Percentiles rank a stretch among this genome's conserved stretches.
Conservation (phyloP, 352 stramenopile genomes). For the Phytopythium ostracodes region DNA sequence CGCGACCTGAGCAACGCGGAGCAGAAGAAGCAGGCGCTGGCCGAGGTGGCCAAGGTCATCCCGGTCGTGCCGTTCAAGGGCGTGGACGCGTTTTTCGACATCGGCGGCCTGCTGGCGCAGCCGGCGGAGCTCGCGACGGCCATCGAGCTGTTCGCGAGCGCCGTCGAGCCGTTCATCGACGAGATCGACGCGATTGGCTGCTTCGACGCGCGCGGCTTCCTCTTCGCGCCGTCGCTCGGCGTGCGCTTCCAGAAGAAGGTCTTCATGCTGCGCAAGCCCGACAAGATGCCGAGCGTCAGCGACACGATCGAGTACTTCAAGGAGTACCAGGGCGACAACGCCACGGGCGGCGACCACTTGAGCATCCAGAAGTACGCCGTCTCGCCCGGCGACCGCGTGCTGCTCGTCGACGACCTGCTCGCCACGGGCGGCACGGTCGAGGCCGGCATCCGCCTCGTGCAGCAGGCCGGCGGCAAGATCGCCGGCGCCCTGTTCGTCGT, state of each 20-base stretch:
- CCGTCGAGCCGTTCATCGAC: conserved; percentile 47
- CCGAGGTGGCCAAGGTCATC: conserved; percentile 83
- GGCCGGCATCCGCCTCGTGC: conserved; percentile 84
- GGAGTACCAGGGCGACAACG: conserved; percentile 89
- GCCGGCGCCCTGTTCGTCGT: conserved; percentile 94
- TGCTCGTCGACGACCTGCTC: conserved; percentile 97
- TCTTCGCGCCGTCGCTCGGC: conserved; percentile 94
- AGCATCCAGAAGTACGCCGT: conserved; percentile 85
- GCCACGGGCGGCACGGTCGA: conserved; percentile 95
- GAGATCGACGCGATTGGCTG: conserved; percentile 82
- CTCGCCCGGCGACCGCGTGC: conserved; percentile 77
- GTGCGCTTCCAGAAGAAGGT: conserved; percentile 96
- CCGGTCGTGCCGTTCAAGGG: conserved; percentile 97
- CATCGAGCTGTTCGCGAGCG: conserved; percentile 91
- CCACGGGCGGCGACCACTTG: conserved; percentile 72
- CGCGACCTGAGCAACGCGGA: conserved; percentile 43
- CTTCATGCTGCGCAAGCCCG: conserved; percentile 98
- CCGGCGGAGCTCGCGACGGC: conserved; percentile 87
- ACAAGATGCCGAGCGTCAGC: conserved; percentile 96
- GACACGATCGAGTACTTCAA: conserved; percentile 92
- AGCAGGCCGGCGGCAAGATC: conserved; percentile 82
- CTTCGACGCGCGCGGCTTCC: conserved; percentile 96
- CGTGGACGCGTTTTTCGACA: conserved; percentile 96
- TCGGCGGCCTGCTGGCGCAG: conserved; percentile 91
- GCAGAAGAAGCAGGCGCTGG: conserved; percentile 43